These are phyloP conservation scores for Onygena corvina DNA, from an alignment of 2,329 filamentous ascomycete genomes.

Conservation along the genomic window DNA sequence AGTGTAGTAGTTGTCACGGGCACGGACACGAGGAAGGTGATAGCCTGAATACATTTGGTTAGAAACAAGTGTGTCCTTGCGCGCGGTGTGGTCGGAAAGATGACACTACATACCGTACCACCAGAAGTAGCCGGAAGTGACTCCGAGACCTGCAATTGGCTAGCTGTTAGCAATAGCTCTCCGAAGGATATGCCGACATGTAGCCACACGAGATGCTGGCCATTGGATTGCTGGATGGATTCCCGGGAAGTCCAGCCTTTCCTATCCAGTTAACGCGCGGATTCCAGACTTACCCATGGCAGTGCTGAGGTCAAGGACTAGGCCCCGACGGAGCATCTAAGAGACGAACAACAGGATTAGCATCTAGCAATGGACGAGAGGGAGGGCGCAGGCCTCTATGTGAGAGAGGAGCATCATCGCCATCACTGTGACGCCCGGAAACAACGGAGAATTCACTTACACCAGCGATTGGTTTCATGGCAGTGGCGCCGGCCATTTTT, in stretches of 20 bases:
- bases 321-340: conserved; percentile 53
- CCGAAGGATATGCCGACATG: neutral
- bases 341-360: conserved; percentile 13
- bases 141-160: conserved; percentile 44
- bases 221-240: neutral
- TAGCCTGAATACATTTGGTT: conserved; percentile 41
- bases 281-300: conserved; percentile 51
- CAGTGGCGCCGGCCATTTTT: conserved; percentile 27
- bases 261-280: too few relatives aligned
- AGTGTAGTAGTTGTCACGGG: conserved; percentile 51
- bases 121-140: conserved; percentile 52
- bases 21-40: conserved; percentile 52
- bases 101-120: conserved; percentile 49
- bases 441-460: too few relatives aligned
- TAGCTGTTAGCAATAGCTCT: neutral
- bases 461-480: conserved; percentile 38
- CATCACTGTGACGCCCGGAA: too few relatives aligned
- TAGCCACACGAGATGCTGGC: too few relatives aligned
- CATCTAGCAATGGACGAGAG: neutral
- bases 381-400: too few relatives aligned
- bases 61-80: neutral
- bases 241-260: conserved; percentile 4
- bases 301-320: conserved; percentile 56
- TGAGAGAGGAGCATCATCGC: too few relatives aligned
- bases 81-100: too few relatives aligned